phyloP scores from a whole-genome alignment of 2,329 filamentous ascomycete genomes.

The Hymenoscyphus fructigenus region DNA sequence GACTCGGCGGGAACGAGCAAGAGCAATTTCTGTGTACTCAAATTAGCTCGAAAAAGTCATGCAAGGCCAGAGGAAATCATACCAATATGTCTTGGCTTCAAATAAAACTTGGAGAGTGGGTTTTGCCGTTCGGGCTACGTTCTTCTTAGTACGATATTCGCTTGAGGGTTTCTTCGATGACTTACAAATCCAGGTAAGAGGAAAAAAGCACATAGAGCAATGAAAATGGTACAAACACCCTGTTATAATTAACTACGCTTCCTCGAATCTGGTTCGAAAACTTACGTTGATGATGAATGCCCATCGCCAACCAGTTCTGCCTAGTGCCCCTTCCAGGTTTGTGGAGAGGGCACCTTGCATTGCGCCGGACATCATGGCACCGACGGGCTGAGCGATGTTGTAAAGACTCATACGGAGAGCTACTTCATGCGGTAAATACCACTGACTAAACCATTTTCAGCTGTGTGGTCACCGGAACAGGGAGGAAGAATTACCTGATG shows the following conservation, averaged over 20 bases:
- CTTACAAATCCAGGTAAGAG: conserved; percentile 25
- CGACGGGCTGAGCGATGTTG: conserved; percentile 22
- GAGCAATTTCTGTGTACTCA: not conserved
- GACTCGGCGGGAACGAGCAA: not conserved
- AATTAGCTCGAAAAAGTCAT: no score
- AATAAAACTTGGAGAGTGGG: not conserved
- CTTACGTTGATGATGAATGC: conserved; percentile 41
- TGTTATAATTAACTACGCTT: no score
- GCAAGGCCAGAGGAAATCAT: no score
- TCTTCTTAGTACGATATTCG: conserved; percentile 44
- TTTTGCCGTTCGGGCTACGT: not conserved
- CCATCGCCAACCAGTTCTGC: conserved; percentile 36
- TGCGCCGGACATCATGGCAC: conserved; percentile 24
- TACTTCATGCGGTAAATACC: conserved; percentile 36
- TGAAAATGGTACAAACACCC: conserved; percentile 36
- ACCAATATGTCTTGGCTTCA: conserved; percentile 2
- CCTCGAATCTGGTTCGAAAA: no score
- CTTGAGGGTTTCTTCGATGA: conserved; percentile 37
- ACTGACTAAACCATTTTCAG: conserved; percentile 36
- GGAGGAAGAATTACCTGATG: conserved; percentile 21
- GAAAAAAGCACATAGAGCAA: conserved; percentile 30
- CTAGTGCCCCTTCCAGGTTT: conserved; percentile 29
- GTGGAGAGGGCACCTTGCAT: conserved; percentile 32
- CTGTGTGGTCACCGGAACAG: no score
- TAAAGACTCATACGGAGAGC: conserved; percentile 25